Conservation (phyloP, 1,139 yeast species). For the Blastobotrys capitulatus region DNA sequence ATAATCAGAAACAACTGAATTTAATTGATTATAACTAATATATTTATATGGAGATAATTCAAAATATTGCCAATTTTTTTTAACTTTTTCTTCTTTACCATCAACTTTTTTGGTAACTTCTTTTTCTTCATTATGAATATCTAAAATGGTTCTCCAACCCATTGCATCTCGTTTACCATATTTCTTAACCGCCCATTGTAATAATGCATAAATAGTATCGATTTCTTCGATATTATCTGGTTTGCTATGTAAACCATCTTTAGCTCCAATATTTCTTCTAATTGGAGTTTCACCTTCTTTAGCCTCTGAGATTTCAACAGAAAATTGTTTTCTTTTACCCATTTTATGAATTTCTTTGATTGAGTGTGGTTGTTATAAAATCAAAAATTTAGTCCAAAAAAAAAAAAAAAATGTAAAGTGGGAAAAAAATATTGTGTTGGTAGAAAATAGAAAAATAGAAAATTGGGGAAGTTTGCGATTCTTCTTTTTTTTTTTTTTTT, state of each 20-base stretch:
- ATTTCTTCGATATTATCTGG: slow-evolving; percentile 33
- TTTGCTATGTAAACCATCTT: slow-evolving; percentile 41
- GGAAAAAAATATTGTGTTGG: not conserved
- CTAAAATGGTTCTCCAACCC: slow-evolving; percentile 76
- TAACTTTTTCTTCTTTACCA: slow-evolving; percentile 65
- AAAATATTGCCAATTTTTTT: slow-evolving; percentile 82
- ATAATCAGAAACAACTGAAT: slow-evolving; percentile 44
- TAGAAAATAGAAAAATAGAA: not conserved
- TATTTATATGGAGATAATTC: slow-evolving; percentile 71
- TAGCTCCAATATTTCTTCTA: slow-evolving; percentile 63
- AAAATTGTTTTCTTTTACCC: slow-evolving; percentile 29
- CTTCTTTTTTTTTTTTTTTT: not conserved
- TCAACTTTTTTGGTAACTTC: slow-evolving; percentile 68
- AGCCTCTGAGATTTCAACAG: slow-evolving; percentile 76
- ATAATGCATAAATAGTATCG: slow-evolving; percentile 63
- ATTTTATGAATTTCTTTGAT: not conserved
- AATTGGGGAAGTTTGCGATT: not conserved
- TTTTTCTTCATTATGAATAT: slow-evolving; percentile 72
- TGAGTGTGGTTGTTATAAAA: not conserved
- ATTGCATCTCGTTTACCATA: slow-evolving; percentile 54
- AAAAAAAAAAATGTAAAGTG: not conserved
- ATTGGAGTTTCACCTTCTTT: slow-evolving; percentile 88
- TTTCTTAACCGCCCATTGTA: slow-evolving; percentile 56
- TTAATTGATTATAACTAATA: slow-evolving; percentile 57
- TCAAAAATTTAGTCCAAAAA: not conserved